Percentiles rank a stretch among this genome's conserved stretches.
These are phyloP conservation scores for Boletus rubescentipes DNA, from an alignment of 768 basidiomycete genomes.

Conservation along the genomic window DNA sequence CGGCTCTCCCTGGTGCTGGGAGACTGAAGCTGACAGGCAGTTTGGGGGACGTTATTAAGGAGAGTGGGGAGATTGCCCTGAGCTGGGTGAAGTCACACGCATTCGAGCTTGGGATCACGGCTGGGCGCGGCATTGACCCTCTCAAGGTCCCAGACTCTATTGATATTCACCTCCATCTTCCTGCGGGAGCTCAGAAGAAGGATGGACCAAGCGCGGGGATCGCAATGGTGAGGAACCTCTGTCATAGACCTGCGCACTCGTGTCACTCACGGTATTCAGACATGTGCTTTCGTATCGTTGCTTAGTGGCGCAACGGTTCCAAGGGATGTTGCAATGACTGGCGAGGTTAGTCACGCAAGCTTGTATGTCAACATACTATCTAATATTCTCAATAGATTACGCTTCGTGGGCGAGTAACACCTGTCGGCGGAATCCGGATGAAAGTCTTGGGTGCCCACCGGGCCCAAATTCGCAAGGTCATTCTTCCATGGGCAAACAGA, in stretches of 20 bases:
- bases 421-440: conserved; percentile 91
- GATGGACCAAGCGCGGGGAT: conserved; percentile 92
- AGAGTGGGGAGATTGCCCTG: conserved; percentile 85
- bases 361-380: background rate
- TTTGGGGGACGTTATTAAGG: conserved; percentile 88
- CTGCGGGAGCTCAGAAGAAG: conserved; percentile 89
- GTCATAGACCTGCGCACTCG: background rate
- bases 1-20: conserved; percentile 73
- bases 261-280: conserved; percentile 37
- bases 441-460: conserved; percentile 89
- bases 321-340: conserved; percentile 81
- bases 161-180: conserved; percentile 87
- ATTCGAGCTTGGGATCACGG: conserved; percentile 76
- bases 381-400: conserved; percentile 55
- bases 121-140: conserved; percentile 66
- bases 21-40: conserved; percentile 77
- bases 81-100: conserved; percentile 92
- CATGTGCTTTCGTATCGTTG: conserved; percentile 84
- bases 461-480: conserved; percentile 77
- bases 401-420: conserved; percentile 73
- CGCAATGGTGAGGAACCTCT: conserved; percentile 61
- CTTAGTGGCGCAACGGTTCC: conserved; percentile 75
- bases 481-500: conserved; percentile 80
- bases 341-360: conserved; percentile 54
- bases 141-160: conserved; percentile 69